These are phyloP conservation scores for Phoma sp. DNA, from an alignment of 2,329 filamentous ascomycete genomes.

Conservation along the genomic window DNA sequence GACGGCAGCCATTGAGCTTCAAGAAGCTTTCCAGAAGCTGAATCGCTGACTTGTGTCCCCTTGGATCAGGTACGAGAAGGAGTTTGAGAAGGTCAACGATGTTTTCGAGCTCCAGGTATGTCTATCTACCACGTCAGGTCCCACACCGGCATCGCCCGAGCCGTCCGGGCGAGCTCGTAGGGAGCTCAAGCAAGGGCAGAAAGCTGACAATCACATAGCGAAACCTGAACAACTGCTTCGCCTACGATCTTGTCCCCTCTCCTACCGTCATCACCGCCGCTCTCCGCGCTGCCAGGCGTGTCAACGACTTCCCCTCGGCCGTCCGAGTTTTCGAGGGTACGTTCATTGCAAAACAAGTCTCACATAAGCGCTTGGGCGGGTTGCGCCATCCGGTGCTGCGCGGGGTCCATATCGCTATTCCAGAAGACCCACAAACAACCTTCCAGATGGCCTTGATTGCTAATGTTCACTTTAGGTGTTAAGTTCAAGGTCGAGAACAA, in stretches of 20 bases:
- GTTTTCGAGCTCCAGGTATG: conserved; percentile 99
- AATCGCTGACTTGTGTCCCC: conserved; percentile 35
- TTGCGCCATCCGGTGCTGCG: not conserved
- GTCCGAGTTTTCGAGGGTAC: conserved; percentile 98
- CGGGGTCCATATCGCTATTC: not conserved
- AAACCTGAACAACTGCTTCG: conserved; percentile 99
- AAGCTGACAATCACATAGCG: conserved; percentile 60
- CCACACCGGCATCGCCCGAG: conserved; percentile 25
- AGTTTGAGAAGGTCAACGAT: conserved; percentile 96
- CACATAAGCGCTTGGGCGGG: not conserved
- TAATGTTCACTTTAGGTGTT: conserved; percentile 69
- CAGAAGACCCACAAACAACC: conserved; percentile 3
- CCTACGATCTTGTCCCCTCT: conserved; percentile 98
- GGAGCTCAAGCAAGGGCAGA: not conserved
- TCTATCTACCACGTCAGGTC: conserved; percentile 20
- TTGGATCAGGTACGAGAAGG: conserved; percentile 88
- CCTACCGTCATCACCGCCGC: conserved; percentile 89
- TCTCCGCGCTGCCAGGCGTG: conserved; percentile 89
- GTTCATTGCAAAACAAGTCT: conserved; percentile 33
- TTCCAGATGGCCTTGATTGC: conserved; percentile 22
- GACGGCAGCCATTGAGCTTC: conserved; percentile 37
- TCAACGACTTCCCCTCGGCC: conserved; percentile 98
- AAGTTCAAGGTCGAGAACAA: conserved; percentile 99
- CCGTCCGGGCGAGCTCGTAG: conserved; percentile 10
- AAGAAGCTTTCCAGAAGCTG: conserved; percentile 28